Evolutionary conservation across 352 stramenopile species (phyloP), one percentile per base, ranked within the genome.

Genomic region (Aphanomyces stellatus): DNA sequence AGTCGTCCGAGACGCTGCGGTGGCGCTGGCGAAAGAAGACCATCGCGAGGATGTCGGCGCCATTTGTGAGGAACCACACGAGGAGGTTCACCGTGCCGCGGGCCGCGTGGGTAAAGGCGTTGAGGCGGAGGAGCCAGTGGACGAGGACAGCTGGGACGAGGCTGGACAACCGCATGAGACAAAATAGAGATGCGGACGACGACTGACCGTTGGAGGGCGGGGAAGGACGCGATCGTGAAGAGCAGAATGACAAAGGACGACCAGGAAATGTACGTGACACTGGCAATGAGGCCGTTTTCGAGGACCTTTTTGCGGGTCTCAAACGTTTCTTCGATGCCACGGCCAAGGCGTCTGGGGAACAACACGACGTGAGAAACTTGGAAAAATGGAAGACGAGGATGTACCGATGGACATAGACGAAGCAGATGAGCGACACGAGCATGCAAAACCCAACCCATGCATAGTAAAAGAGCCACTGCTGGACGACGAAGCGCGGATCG

Each of bases 41-140:
- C 64, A 87, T n/a, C 7, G 75, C 73, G 35, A 76, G 73, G 30
- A 95, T 69, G 51, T 82, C 82, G 2, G 76, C 69, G 8, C 68
- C 75, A 65, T 95, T 95, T 31, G 92, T 84, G 17, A 92, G 79
- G 46, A 89, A 74, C 87, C 87, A 95, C 25, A 95, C 87, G 37
- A 95, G 82, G 42, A 95, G 80, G 62, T 93, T 93, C 25, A 93
- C 74, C n/a, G 74, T 79, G 1, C 87, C 85, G 22, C 86, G 76
- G 8, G 86, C 88, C 8, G 84, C 74, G 65, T 95, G 86, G 30
- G 90, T 53, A 62, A 95, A 95, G 10, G 86, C 86, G 48, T 81
- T 86, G 48, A 91, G 42, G 63, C 88, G 79, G 43, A 95, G 79
- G 7, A 95, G 69, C 40, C 81, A 75, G 53, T 74, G 65, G 59